A percentile compares a stretch with the other conserved stretches of the same genome.
Evolutionary conservation across 2,329 filamentous ascomycete species (phyloP).

Genomic region (Penicillium sp.): DNA sequence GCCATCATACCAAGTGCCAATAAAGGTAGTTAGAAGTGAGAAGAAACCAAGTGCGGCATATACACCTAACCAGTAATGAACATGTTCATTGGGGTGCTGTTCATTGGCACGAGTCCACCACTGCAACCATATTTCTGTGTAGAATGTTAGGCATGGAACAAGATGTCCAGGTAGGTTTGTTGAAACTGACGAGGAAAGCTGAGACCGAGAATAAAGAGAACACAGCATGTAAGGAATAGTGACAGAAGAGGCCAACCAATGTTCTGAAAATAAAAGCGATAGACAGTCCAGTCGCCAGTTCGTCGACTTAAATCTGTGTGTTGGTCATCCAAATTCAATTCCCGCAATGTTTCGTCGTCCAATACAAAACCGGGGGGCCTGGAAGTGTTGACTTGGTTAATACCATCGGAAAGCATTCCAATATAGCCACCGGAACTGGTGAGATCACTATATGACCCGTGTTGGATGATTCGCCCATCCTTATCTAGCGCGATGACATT

Average conservation of each 20-base stretch:
- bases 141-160: neutral
- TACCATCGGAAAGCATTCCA: constrained; percentile 1
- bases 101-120: constrained; percentile 28
- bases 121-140: constrained; percentile 27
- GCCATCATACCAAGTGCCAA: constrained; percentile 14
- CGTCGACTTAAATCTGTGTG: constrained; percentile 20
- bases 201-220: constrained; percentile 28
- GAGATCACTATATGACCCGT: constrained; percentile 31
- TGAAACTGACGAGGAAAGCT: constrained; percentile 26
- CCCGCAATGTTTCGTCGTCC: constrained; percentile 25
- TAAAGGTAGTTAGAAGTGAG: constrained; percentile 14
- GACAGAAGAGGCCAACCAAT: constrained; percentile 26
- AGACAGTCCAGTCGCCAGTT: constrained; percentile 39
- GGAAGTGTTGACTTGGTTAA: neutral
- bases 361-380: constrained; percentile 12
- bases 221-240: constrained; percentile 14
- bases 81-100: constrained; percentile 19
- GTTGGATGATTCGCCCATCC: constrained; percentile 30
- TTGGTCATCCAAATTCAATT: constrained; percentile 21
- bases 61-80: constrained; percentile 26
- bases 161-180: neutral
- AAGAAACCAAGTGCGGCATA: constrained; percentile 26
- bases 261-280: constrained; percentile 30
- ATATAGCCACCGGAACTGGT: constrained; percentile 21
- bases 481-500: constrained; percentile 31